Evolutionary conservation across 2,329 filamentous ascomycete genomes (phyloP).

Genomic region (Didymella pomorum): DNA sequence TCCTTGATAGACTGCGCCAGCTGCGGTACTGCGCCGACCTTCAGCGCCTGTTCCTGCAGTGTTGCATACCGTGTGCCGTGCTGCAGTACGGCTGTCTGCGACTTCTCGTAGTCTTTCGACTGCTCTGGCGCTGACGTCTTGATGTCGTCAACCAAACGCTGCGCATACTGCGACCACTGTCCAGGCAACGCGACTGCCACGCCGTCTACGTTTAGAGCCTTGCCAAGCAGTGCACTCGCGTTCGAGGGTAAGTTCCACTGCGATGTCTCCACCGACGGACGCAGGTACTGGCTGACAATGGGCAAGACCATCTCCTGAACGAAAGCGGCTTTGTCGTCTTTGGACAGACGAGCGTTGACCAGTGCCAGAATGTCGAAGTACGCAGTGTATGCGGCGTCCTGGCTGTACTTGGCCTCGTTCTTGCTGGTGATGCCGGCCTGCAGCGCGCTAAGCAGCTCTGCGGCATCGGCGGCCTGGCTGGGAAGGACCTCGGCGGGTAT

Average conservation of each 20-base stretch:
- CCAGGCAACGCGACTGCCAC: slow-evolving; percentile 60
- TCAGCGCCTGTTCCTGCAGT: slow-evolving; percentile 44
- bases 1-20: slow-evolving; percentile 38
- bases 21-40: slow-evolving; percentile 12
- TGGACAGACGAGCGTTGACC: slow-evolving; percentile 52
- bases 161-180: slow-evolving; percentile 70
- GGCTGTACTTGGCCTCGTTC: slow-evolving; percentile 76
- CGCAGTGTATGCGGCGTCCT: slow-evolving; percentile 73
- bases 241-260: slow-evolving; percentile 61
- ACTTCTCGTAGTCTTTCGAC: slow-evolving; percentile 76
- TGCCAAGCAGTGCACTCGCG: slow-evolving; percentile 49
- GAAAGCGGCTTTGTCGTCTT: slow-evolving; percentile 58
- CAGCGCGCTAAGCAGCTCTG: slow-evolving; percentile 71
- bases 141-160: slow-evolving; percentile 70
- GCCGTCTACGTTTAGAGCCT: slow-evolving; percentile 52
- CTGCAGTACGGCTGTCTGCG: slow-evolving; percentile 72
- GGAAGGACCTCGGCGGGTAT: slow-evolving; percentile 67
- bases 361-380: slow-evolving; percentile 71
- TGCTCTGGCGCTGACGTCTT: slow-evolving; percentile 81
- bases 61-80: slow-evolving; percentile 73
- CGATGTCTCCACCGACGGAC: slow-evolving; percentile 54
- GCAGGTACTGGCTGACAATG: slow-evolving; percentile 62
- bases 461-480: slow-evolving; percentile 60
- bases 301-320: slow-evolving; percentile 60
- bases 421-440: slow-evolving; percentile 74